phyloP scores from a whole-genome alignment of 441 rosid species.

The Macaranga tanarius region DNA sequence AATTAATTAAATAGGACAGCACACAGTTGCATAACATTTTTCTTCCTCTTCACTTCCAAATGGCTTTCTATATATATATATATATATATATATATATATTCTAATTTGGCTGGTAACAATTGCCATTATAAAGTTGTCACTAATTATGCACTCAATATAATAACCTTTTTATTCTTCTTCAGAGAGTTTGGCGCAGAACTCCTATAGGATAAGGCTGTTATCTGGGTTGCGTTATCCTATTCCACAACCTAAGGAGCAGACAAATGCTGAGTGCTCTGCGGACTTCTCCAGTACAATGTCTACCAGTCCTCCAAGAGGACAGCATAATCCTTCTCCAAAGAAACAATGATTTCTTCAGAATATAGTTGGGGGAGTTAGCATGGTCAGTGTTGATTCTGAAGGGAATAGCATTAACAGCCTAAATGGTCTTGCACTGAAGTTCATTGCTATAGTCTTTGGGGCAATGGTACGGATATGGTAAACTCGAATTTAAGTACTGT shows the following conservation, averaged over 20 bases:
- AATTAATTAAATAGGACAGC: not conserved
- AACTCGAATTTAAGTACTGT: too few relatives aligned
- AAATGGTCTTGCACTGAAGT: slow-evolving; percentile 43
- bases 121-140: not conserved
- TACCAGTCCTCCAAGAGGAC: too few relatives aligned
- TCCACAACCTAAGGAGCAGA: slow-evolving; percentile 60
- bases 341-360: slow-evolving; percentile 63
- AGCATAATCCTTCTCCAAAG: slow-evolving; percentile 57
- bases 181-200: slow-evolving; percentile 91
- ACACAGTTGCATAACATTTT: not conserved
- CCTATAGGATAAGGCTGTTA: slow-evolving; percentile 57
- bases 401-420: slow-evolving; percentile 53
- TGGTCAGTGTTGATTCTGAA: slow-evolving; percentile 51
- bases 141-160: not conserved
- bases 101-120: not conserved
- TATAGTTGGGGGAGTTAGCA: slow-evolving; percentile 48
- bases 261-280: slow-evolving; percentile 38
- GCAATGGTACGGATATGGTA: slow-evolving; percentile 50
- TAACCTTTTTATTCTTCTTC: not conserved
- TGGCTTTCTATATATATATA: too few relatives aligned
- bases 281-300: too few relatives aligned
- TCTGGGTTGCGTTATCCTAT: slow-evolving; percentile 45
- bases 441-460: slow-evolving; percentile 43
- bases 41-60: not conserved
- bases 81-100: too few relatives aligned